phyloP scores from a whole-genome alignment of 345 rosid genomes.

The Jatropha curcas region DNA sequence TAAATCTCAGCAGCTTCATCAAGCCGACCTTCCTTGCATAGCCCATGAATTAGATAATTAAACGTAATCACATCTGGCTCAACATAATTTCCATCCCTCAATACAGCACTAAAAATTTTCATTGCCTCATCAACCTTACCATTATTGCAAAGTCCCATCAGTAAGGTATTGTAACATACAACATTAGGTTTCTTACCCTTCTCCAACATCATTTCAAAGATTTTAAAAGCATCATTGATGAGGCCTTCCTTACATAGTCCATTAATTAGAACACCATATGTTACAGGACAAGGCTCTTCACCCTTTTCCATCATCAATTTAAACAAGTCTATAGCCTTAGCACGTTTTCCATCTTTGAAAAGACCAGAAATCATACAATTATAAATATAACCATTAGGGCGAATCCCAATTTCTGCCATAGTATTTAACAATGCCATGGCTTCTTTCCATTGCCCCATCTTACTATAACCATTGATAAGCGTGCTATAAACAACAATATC shows the following conservation, averaged over 20 bases:
- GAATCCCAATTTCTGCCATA: slow-evolving; percentile 51
- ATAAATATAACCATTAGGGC: slow-evolving; percentile 49
- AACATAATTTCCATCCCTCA: slow-evolving; percentile 35
- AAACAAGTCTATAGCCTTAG: slow-evolving; percentile 56
- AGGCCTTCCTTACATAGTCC: slow-evolving; percentile 61
- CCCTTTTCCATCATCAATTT: slow-evolving; percentile 49
- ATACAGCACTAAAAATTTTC: slow-evolving; percentile 41
- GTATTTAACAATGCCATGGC: slow-evolving; percentile 35
- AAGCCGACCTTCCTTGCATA: slow-evolving; percentile 51
- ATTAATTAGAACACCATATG: slow-evolving; percentile 54
- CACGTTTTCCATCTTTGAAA: slow-evolving; percentile 46
- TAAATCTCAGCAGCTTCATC: slow-evolving; percentile 48
- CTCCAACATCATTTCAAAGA: slow-evolving; percentile 52
- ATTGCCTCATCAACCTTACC: slow-evolving; percentile 59
- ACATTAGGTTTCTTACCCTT: slow-evolving; percentile 55
- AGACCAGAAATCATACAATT: slow-evolving; percentile 58
- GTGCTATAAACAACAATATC: slow-evolving; percentile 43
- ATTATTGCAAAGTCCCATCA: slow-evolving; percentile 50
- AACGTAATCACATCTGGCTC: slow-evolving; percentile 51
- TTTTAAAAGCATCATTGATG: slow-evolving; percentile 49
- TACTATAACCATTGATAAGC: slow-evolving; percentile 46
- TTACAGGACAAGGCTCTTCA: slow-evolving; percentile 47
- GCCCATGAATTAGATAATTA: slow-evolving; percentile 52
- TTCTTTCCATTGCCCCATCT: slow-evolving; percentile 53
- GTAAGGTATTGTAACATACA: slow-evolving; percentile 52